phyloP scores from a whole-genome alignment of 768 basidiomycete species.

The Calocera viscosa region DNA sequence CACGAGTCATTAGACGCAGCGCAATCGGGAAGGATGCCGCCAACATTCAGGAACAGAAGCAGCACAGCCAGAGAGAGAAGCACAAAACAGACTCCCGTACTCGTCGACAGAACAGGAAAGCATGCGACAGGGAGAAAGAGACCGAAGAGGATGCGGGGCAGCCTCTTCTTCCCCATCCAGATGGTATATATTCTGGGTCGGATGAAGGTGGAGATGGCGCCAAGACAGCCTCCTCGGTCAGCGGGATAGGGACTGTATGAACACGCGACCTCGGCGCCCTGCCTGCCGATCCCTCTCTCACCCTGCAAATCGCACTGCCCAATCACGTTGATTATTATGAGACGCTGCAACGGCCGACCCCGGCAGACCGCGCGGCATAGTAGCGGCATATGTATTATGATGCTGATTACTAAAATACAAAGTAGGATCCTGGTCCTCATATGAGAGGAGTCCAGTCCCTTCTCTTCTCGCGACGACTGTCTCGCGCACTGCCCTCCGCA shows the following conservation, averaged over 20 bases:
- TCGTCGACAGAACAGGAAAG: not conserved
- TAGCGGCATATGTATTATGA: too few species aligned
- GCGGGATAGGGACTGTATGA: not conserved
- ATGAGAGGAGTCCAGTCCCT: not conserved
- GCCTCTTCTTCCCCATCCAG: conserved; percentile 1
- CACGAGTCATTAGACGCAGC: not conserved
- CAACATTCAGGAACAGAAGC: not conserved
- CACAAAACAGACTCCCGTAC: not conserved
- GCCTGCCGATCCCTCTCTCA: too few species aligned
- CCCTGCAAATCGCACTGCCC: too few species aligned
- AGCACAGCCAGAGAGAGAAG: not conserved
- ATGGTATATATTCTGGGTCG: not conserved
- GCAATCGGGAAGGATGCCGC: too few species aligned
- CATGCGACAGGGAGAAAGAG: not conserved
- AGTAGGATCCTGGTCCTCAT: not conserved
- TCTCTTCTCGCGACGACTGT: not conserved
- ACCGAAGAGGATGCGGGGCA: not conserved
- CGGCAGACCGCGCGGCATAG: too few species aligned
- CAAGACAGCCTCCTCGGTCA: not conserved
- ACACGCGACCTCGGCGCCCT: conserved; percentile 8
- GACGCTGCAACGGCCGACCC: too few species aligned
- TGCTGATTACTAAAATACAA: not conserved
- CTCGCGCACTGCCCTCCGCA: not conserved
- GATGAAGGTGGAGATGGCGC: not conserved
- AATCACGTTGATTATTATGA: too few species aligned